Evolutionary conservation across 345 rosid species (phyloP), one percentile per base, ranked within the genome.

Genomic region (Citrus reticulata): DNA sequence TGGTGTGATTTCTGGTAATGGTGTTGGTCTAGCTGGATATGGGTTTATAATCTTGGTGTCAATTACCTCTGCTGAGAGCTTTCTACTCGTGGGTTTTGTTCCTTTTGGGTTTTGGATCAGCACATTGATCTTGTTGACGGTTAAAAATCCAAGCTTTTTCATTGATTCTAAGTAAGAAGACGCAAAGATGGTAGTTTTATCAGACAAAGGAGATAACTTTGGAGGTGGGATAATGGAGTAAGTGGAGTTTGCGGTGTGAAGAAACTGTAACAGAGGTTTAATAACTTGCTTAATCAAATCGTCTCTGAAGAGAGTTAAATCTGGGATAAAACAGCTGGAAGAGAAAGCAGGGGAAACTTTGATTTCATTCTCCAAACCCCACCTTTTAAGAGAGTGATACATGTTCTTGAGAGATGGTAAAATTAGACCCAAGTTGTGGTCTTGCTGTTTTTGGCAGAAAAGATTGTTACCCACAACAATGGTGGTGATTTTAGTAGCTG

Each of bases 331-430:
- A 81, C 92, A 90, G 20, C 49, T 30, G 40, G 86, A 81, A 69
- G 89, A 73, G 83, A 93, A 85, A 72, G 84, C 87, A 75, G 81
- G 79, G 20, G 98, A 90, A 70, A 89, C 87, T 77, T 89, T 89
- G 87, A 92, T 88, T 24, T 87, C 88, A 63, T 70, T 86, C 79
- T 92, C 87, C 39, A 93, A 85, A 82, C 94, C 94, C 98, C 98
- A 93, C 81, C 94, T 86, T 4, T 79, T 84, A 4, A 93, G 90
- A 67, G 98, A 90, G 77, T 90, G 82, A 83, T 89, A 72, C 7
- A 90, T 59, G 83, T 93, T 93, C 82, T 86, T 87, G 37, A 89
- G 35, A 76, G 90, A 83, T 25, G 89, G 79, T 4, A 90, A 84
- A 76, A 87, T 75, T n/a, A 87, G 51, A 78, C 78, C 86, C 68